Evolutionary conservation across 2,329 filamentous ascomycete genomes (phyloP), one percentile per base, ranked within the genome.

Genomic region (Aspergillus tanneri): DNA sequence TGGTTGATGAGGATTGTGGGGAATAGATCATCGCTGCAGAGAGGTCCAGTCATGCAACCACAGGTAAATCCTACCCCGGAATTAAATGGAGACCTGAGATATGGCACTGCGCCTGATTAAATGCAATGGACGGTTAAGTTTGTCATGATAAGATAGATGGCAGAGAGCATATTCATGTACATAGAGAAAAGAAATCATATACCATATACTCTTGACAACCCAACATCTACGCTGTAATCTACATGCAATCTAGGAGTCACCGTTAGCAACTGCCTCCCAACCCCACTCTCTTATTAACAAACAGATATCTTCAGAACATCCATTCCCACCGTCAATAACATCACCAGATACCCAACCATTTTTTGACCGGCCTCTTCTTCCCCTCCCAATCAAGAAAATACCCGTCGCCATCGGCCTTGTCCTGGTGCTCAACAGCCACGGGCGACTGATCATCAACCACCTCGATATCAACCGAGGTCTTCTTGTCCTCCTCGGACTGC

Each of bases 301-400:
- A 10, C 16, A 23, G 30, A 21, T 25, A 34, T 8, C 32, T 16
- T 30, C 22, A 4, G 30, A 24, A 7, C 22, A 46, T 12, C 38
- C 41, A 19, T 21, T 9, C 19, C 25, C 14, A 19, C 4, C 23
- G 1, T 18, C 12, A 19, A 36, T 21, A 22, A 16, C 7, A 18
- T 18, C 47, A 90, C 79, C 90, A 95, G 62, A 95, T 86, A 11
- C 90, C 90, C 60, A 93, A 75, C 82, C 87, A 91, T 76, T 88
- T 91, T 81, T 90, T 91, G 47, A 83, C 74, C 48, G 78, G 77
- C 57, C 51, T 71, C 71, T 75, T 82, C 64, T 72, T 73, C 54
- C 64, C 63, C 47, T 68, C 63, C 55, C 58, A 67, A 58, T 70
- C 67, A 43, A 65, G 61, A 60, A 61, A 67, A 47, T 60, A 57